Percentiles rank a stretch among this genome's conserved stretches.
Evolutionary conservation across 495 filamentous ascomycete species (phyloP).

Genomic region (Xylaria scruposa): DNA sequence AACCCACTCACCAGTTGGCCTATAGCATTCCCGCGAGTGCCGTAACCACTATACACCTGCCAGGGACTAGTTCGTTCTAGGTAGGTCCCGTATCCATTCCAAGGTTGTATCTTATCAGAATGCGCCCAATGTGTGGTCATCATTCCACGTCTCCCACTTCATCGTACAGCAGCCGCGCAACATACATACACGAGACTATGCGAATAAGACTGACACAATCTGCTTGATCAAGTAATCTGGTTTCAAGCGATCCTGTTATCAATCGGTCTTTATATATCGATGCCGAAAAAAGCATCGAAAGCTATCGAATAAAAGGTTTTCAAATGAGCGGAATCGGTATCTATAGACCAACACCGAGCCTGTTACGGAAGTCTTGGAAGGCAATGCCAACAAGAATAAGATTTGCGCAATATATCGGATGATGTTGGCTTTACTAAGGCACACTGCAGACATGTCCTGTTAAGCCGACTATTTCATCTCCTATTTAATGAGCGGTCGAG

Average conservation of each 20-base stretch:
- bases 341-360: neutral
- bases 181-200: neutral
- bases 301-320: neutral
- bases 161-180: neutral
- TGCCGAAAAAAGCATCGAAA: neutral
- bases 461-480: neutral
- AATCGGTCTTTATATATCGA: neutral
- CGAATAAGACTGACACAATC: neutral
- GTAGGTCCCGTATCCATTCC: neutral
- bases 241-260: neutral
- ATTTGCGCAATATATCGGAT: neutral
- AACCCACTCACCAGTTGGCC: neutral
- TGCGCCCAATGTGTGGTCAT: neutral
- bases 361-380: neutral
- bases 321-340: neutral
- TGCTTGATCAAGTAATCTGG: neutral
- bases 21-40: neutral
- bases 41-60: neutral
- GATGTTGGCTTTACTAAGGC: neutral
- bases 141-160: neutral
- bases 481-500: neutral
- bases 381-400: constrained; percentile 4
- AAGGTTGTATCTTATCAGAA: neutral
- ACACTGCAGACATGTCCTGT: neutral
- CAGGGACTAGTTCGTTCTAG: constrained; percentile 7